Evolutionary conservation across 2,329 filamentous ascomycete species (phyloP).

Genomic region (Nannizziopsis barbatae): DNA sequence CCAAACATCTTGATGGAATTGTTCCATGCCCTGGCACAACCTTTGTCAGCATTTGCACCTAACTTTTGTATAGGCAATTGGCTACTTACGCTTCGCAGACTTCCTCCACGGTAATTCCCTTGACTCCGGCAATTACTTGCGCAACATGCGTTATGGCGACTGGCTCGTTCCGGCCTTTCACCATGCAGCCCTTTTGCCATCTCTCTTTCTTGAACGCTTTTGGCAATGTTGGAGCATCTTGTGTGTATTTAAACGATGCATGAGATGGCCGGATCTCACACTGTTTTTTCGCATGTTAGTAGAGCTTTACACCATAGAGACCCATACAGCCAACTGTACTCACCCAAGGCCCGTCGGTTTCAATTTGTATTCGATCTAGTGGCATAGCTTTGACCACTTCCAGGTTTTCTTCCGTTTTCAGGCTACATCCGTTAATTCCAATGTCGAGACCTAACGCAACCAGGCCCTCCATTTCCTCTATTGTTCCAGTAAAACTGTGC

Average conservation of each 20-base stretch:
- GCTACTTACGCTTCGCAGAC: conserved; percentile 62
- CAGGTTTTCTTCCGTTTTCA: conserved; percentile 89
- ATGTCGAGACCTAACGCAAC: conserved; percentile 75
- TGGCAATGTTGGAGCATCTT: conserved; percentile 59
- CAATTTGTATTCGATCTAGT: conserved; percentile 73
- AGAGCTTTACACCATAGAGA: conserved; percentile 2
- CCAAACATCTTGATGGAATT: conserved; percentile 75
- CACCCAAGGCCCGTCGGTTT: conserved; percentile 88
- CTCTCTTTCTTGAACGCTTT: conserved; percentile 93
- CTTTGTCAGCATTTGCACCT: conserved; percentile 8
- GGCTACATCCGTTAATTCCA: conserved; percentile 90
- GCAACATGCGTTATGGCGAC: conserved; percentile 77
- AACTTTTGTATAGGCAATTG: background rate
- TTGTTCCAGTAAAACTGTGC: conserved; percentile 85
- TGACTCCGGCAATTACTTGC: conserved; percentile 77
- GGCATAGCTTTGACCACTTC: conserved; percentile 70
- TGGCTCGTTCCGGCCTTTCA: conserved; percentile 92
- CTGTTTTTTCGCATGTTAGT: conserved; percentile 27
- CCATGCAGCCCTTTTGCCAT: conserved; percentile 75
- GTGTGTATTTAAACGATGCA: conserved; percentile 64
- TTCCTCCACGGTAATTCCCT: conserved; percentile 65
- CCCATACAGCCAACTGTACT: conserved; percentile 13
- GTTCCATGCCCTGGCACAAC: conserved; percentile 50
- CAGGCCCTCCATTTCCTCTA: conserved; percentile 71
- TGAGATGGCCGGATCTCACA: conserved; percentile 88